Evolutionary conservation across 176 grass and related monocot species (phyloP).

Genomic region (Panicum miliaceum): DNA sequence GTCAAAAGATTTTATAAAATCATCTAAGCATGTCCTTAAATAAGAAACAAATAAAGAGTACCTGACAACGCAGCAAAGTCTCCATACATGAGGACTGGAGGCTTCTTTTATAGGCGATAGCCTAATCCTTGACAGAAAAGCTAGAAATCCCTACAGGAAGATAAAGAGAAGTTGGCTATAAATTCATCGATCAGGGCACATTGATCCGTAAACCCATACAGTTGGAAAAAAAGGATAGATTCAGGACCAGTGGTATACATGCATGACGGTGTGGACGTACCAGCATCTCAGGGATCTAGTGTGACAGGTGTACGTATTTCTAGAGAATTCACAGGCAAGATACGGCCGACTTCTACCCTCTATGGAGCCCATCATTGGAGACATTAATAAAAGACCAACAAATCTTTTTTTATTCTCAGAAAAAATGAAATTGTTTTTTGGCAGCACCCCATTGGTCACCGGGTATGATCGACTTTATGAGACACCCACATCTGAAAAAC

Average conservation of each 20-base stretch:
- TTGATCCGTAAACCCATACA: background rate
- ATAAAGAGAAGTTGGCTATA: background rate
- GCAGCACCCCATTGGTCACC: conserved; percentile 28
- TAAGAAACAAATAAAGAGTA: too few species aligned
- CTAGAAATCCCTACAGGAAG: too few species aligned
- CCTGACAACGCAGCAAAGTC: too few species aligned
- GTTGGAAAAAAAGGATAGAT: conserved; percentile 3
- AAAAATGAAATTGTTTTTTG: background rate
- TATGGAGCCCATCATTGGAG: background rate
- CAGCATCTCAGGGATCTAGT: conserved; percentile 5
- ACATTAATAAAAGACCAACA: conserved; percentile 31
- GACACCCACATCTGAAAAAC: conserved; percentile 46
- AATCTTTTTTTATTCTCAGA: background rate
- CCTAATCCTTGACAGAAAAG: too few species aligned
- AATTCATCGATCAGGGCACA: background rate
- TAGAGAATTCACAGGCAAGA: conserved; percentile 25
- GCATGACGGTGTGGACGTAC: background rate
- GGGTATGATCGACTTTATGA: conserved; percentile 36
- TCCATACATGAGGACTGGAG: background rate
- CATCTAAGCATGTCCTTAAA: too few species aligned
- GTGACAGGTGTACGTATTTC: conserved; percentile 43
- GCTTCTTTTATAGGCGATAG: background rate
- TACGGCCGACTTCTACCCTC: background rate
- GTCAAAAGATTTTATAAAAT: too few species aligned
- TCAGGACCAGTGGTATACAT: background rate